Base-by-base conservation (phyloP, 176 grass and related monocot genomes). In the Miscanthus lutarioriparius region DNA sequence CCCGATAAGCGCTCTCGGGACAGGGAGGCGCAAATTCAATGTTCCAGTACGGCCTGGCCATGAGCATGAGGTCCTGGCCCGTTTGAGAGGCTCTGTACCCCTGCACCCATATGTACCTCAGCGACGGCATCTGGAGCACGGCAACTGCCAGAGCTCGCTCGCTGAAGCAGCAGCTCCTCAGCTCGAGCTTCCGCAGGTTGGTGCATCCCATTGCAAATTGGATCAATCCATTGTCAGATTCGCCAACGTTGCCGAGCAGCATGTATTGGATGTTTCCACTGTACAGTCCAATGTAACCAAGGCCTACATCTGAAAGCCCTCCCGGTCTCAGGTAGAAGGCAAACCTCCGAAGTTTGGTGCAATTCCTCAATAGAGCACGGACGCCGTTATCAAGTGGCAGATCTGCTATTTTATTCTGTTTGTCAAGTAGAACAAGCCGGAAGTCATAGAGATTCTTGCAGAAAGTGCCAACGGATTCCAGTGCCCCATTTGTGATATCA, bases 91-190 rank as follows among this genome's bases (percentile, higher is more conserved):
- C 85, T 58, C 87, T 89, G 59, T 95, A 93, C n/a, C 96, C 96
- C 79, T 98, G 91, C 64, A 98, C 91, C 96, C 96, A 98, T 76
- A 98, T 89, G 76, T 98, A 94, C 71, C 87, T 94, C 84, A 94
- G 88, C 0, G 87, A 90, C 4, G 83, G 86, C 89, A 98, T 84
- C 20, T 84, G 85, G 40, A 82, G 83, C 56, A 91, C 82, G 3
- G 96, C 96, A 1, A 64, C 27, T 10, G 93, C 86, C 40, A 98
- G 82, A 12, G 93, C 91, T 30, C 33, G 87, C 89, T 98, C 96
- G 67, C 91, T 98, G 79, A 98, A 98, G 80, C 89, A 93, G 81
- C 93, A 98, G 61, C 93, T 81, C 53, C 96, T 85, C 43, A 95
- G 82, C 38, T 98, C 96, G 40, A 96, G 84, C 87, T 98, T 98